These are phyloP conservation scores for Mortierella polycephala DNA, from an alignment of 371 early-diverging fungal species.

Conservation along the genomic window DNA sequence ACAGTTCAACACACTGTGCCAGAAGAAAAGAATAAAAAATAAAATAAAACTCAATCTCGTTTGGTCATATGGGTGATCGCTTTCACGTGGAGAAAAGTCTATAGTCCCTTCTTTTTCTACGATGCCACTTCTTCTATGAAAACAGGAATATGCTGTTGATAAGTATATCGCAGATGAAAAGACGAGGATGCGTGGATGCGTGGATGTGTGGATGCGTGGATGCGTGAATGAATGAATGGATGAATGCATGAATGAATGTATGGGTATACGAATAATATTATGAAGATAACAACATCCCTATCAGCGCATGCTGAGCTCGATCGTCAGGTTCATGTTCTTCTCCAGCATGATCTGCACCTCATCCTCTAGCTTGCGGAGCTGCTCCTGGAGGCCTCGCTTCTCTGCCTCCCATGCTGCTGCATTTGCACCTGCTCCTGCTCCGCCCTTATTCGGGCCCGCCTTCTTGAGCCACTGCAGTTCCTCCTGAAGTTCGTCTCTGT, in stretches of 20 bases:
- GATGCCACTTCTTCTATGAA: no score
- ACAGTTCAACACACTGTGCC: no score
- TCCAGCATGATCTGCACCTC: constrained; percentile 52
- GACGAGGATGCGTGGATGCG: no score
- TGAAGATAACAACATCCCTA: constrained; percentile 2
- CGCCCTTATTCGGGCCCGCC: constrained; percentile 16
- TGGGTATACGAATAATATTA: background rate
- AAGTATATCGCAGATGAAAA: no score
- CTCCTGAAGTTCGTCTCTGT: constrained; percentile 52
- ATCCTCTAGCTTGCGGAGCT: constrained; percentile 35
- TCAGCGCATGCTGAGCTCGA: constrained; percentile 46
- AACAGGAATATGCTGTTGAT: no score
- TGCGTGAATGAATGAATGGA: no score
- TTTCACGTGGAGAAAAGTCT: no score
- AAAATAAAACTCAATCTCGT: no score
- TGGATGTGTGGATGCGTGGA: no score
- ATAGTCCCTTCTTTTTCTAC: no score
- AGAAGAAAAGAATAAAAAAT: no score
- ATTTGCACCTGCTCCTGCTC: constrained; percentile 14
- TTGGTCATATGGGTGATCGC: no score
- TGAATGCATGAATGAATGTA: constrained; percentile 1
- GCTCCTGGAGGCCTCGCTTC: constrained; percentile 18
- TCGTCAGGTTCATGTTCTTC: constrained; percentile 54
- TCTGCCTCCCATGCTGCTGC: constrained; percentile 45
- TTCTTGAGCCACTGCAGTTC: constrained; percentile 51